Conservation (phyloP, 306 rosid species). For the Prosopis cineraria region DNA sequence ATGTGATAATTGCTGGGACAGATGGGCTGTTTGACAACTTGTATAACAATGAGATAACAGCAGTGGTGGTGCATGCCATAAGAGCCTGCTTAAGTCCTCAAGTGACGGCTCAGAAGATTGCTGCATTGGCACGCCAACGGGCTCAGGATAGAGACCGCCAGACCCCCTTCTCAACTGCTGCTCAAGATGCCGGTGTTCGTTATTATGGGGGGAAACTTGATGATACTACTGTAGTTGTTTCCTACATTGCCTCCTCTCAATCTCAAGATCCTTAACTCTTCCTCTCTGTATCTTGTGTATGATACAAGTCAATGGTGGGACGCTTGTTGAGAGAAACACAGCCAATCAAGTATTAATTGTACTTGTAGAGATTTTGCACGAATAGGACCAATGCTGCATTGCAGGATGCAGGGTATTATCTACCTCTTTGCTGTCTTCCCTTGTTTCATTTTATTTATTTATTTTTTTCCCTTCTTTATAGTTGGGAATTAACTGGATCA, state of each 20-base stretch:
- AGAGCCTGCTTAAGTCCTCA: constrained; percentile 71
- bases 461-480: not conserved
- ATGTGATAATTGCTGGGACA: constrained; percentile 72
- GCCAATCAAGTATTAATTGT: not conserved
- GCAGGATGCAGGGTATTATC: not conserved
- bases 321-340: not conserved
- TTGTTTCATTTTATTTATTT: too few relatives aligned
- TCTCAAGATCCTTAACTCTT: constrained; percentile 32
- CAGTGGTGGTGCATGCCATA: constrained; percentile 71
- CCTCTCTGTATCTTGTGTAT: constrained; percentile 6
- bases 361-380: not conserved
- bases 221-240: constrained; percentile 71
- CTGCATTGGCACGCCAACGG: constrained; percentile 81
- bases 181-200: constrained; percentile 78
- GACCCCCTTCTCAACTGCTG: constrained; percentile 78
- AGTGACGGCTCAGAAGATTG: constrained; percentile 83
- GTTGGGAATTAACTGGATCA: not conserved
- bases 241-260: constrained; percentile 44
- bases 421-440: not conserved
- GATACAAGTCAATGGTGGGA: not conserved
- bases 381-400: not conserved
- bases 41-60: constrained; percentile 77
- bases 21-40: constrained; percentile 82
- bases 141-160: constrained; percentile 76
- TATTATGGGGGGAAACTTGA: constrained; percentile 82